Evolutionary conservation across 495 filamentous ascomycete species (phyloP), one percentile per base, ranked within the genome.

Genomic region (Talaromyces nanjingensis): DNA sequence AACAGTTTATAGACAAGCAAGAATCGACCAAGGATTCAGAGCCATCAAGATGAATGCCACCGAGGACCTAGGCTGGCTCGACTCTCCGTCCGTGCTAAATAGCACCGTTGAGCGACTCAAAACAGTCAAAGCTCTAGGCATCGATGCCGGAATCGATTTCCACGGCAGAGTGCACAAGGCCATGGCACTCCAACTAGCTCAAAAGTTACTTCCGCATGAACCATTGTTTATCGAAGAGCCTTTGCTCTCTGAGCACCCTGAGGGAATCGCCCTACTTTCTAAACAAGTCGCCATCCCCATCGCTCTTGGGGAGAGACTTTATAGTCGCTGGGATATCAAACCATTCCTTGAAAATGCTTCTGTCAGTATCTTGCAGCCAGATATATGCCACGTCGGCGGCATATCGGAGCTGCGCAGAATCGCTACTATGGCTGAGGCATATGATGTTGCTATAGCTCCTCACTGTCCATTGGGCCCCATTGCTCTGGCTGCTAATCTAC

Each of bases 11-110:
- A 89, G 80, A 8, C 81, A 85, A 66, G 81, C 75, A 16, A 86
- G 89, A 29, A 81, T 84, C 66, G 81, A 74, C 29, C 89, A 92
- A 72, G 90, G 89, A 4, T 90, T 91, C 74, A 84, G 77, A 25
- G 79, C 84, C 4, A 78, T 91, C 60, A 92, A 91, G 70, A 92
- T 92, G 89, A 92, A 93, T 67, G 89, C 84, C 14, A 91, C 89
- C 2, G 89, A 86, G 69, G 89, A 91, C 65, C 72, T 91, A 22
- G 87, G 87, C 63, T 92, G 89, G 89, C 79, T 92, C 2, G 89
- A 92, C 71, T 88, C 87, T 11, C 89, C 89, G 6, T 71, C 75
- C 8, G 81, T 76, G 2, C 75, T 93, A 4, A 77, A 87, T 16
- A 75, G 81, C 22, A 85, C 82, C 65, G 84, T 91, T 1, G 86